Evolutionary conservation across 2,329 filamentous ascomycete species (phyloP).

Genomic region (Esteya vermicola): DNA sequence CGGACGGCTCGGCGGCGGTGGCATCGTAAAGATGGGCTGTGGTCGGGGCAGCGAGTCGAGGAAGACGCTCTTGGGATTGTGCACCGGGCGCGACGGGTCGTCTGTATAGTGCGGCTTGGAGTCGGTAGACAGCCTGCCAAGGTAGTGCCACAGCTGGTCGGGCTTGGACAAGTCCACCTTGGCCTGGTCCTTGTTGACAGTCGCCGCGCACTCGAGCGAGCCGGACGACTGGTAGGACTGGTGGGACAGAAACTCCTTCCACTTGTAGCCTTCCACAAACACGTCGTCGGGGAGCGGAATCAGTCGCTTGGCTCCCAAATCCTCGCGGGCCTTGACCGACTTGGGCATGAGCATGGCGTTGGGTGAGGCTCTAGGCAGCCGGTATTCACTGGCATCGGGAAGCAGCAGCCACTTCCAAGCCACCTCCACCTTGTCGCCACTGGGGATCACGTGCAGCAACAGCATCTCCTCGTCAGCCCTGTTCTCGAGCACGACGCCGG

Average conservation of each 20-base stretch:
- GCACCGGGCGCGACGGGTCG: constrained; percentile 41
- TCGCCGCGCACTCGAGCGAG: too few relatives aligned
- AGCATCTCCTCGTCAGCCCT: constrained; percentile 59
- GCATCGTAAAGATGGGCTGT: constrained; percentile 12
- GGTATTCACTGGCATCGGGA: constrained; percentile 56
- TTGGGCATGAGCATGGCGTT: constrained; percentile 59
- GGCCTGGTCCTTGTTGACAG: constrained; percentile 46
- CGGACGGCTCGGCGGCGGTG: constrained; percentile 1
- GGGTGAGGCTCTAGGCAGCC: constrained; percentile 58
- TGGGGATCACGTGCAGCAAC: constrained; percentile 70
- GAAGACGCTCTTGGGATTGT: constrained; percentile 59
- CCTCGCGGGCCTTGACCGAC: constrained; percentile 46
- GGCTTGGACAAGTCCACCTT: constrained; percentile 59
- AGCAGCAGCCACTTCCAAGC: constrained; percentile 75
- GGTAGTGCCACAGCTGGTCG: constrained; percentile 76
- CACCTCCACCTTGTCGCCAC: constrained; percentile 63
- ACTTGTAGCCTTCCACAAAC: constrained; percentile 55
- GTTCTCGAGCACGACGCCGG: constrained; percentile 77
- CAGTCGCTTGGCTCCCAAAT: constrained; percentile 51
- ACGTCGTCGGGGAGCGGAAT: constrained; percentile 49
- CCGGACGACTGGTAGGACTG: constrained; percentile 20
- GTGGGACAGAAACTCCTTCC: constrained; percentile 66
- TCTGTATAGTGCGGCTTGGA: constrained; percentile 85
- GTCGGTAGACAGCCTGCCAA: constrained; percentile 77
- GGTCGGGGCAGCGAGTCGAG: constrained; percentile 49